Base-by-base conservation (phyloP, 148 eudicot species). In the Rhododendron kiyosumense region DNA sequence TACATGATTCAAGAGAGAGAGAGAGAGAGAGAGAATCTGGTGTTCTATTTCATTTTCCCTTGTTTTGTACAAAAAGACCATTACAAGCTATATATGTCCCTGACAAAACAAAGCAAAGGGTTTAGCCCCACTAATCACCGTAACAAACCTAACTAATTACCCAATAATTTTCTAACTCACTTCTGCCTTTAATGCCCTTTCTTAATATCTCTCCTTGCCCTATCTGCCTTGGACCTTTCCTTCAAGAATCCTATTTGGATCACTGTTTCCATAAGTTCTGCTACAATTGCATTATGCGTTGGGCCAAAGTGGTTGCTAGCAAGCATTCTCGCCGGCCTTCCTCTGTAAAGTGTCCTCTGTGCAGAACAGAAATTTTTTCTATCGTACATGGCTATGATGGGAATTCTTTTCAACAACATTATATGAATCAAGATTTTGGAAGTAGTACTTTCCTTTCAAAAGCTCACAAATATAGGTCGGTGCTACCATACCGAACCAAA, bases 231-330 rank as follows among this genome's bases (percentile, higher is more conserved):
- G 90, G 92, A 79, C 85, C 87, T 52, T 73, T 92, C 13, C 54
- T 82, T 76, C 89, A 91, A 46, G 94, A 93, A 18, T 91, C 98
- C 17, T 95, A 90, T 83, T 83, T 95, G 86, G 97, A 95, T 85
- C 90, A 83, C 32, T 95, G 97, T 85, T 94, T 91, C 88, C 96
- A 96, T 86, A 94, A 91, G 81, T 96, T 85, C 88, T 94, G 99
- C 88, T 94, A 91, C 84, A 85, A 91, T 63, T 96, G 98, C 90
- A 95, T 96, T 54, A 15, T 92, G 82, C 94, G 91, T 65, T 96
- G 99, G 99, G 86, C 91, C 26, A 87, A 92, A 85, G 93, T 94
- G 84, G 96, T 89, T 87, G 85, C 93, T 48, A 78, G 91, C 84
- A 94, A 86, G 84, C 86, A 90, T 43, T 88, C 91, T 65, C 80